These are phyloP conservation scores for Aspergillus sp. DNA, from an alignment of 2,329 filamentous ascomycete genomes.

Conservation along the genomic window DNA sequence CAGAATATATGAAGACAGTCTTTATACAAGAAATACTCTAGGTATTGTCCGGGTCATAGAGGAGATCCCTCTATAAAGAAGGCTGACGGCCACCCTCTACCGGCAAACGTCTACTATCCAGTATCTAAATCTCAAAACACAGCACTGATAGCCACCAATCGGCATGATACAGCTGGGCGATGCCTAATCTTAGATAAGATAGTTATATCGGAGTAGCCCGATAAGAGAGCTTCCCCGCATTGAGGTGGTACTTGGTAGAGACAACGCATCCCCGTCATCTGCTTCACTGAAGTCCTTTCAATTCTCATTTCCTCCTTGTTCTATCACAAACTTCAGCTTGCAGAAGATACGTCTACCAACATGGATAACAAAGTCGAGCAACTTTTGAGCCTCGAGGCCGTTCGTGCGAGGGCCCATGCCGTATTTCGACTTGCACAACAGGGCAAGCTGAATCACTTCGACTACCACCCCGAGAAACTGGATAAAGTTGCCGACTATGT, in stretches of 20 bases:
- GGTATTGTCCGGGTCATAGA: too few species aligned
- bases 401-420: slow-evolving; percentile 24
- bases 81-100: too few species aligned
- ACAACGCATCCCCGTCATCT: too few species aligned
- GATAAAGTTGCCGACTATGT: slow-evolving; percentile 44
- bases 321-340: too few species aligned
- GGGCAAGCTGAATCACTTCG: slow-evolving; percentile 43
- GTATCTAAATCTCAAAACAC: too few species aligned
- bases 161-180: neutral
- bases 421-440: slow-evolving; percentile 37
- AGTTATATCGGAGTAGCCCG: neutral
- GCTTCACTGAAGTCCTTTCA: too few species aligned
- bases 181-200: slow-evolving; percentile 7
- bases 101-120: too few species aligned
- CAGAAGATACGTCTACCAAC: neutral
- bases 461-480: slow-evolving; percentile 40
- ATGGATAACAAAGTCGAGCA: slow-evolving; percentile 24
- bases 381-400: slow-evolving; percentile 27
- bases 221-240: neutral
- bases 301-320: too few species aligned
- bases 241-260: too few species aligned
- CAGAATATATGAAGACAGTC: neutral
- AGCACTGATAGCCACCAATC: neutral
- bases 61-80: too few species aligned
- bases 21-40: neutral